Percentiles rank a stretch among this genome's conserved stretches.
These are phyloP conservation scores for Xylariaceae sp. DNA, from an alignment of 2,329 filamentous ascomycete genomes.

Conservation along the genomic window DNA sequence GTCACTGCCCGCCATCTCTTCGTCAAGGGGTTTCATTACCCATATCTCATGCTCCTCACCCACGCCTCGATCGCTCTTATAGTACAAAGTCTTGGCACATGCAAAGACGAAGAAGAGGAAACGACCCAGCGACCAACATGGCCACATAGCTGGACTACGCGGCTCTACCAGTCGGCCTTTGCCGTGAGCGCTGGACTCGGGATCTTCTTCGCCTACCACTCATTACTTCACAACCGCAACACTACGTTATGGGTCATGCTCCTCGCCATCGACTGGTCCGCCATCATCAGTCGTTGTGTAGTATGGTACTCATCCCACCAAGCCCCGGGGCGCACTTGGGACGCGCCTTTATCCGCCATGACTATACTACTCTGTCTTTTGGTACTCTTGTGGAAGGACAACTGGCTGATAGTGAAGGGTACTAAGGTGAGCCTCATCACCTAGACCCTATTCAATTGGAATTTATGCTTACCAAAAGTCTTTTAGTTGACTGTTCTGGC, in stretches of 20 bases:
- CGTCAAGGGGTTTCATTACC: slow-evolving; percentile 18
- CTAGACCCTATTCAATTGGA: background rate
- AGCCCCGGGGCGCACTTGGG: slow-evolving; percentile 9
- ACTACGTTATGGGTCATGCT: slow-evolving; percentile 19
- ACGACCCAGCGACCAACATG: slow-evolving; percentile 1
- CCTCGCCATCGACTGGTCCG: slow-evolving; percentile 13
- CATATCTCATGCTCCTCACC: slow-evolving; percentile 17
- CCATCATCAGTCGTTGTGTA: slow-evolving; percentile 6
- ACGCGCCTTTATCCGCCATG: slow-evolving; percentile 11
- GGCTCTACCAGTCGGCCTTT: slow-evolving; percentile 13
- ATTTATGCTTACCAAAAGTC: slow-evolving; percentile 3
- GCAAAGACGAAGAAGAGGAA: background rate
- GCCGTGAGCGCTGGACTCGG: slow-evolving; percentile 8
- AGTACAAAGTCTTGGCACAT: slow-evolving; percentile 2
- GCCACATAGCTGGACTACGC: slow-evolving; percentile 8
- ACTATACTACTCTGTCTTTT: slow-evolving; percentile 13
- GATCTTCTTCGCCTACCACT: slow-evolving; percentile 19
- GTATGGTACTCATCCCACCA: slow-evolving; percentile 8
- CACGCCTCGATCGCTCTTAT: slow-evolving; percentile 14
- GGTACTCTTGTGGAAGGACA: slow-evolving; percentile 17
- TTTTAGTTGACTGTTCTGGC: slow-evolving; percentile 14
- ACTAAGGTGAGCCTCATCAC: slow-evolving; percentile 11
- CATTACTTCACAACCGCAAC: slow-evolving; percentile 21
- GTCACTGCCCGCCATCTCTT: slow-evolving; percentile 20
- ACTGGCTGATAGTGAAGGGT: slow-evolving; percentile 18